These are phyloP conservation scores for Populus hybrid DNA, from an alignment of 441 rosid species.

Conservation along the genomic window DNA sequence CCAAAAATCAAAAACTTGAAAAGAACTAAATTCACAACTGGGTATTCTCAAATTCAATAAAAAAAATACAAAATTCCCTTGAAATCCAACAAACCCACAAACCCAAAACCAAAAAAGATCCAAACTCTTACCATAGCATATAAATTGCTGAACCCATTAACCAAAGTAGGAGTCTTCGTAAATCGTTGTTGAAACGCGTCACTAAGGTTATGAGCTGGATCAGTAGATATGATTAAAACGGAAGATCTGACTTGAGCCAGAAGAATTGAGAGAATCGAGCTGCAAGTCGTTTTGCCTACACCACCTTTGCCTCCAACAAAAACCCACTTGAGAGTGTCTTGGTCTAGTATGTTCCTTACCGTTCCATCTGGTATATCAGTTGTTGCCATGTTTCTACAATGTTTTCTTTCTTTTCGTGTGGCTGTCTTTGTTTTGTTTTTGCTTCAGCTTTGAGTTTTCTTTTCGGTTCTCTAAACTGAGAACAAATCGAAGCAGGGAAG, in stretches of 20 bases:
- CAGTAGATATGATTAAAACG: conserved; percentile 96
- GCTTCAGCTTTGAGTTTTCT: no score
- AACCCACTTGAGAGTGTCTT: conserved; percentile 89
- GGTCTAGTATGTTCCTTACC: conserved; percentile 67
- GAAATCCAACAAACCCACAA: neutral
- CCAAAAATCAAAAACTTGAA: conserved; percentile 6
- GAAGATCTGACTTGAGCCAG: conserved; percentile 78
- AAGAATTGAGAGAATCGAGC: conserved; percentile 80
- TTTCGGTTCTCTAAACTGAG: neutral
- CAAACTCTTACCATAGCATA: conserved; percentile 70
- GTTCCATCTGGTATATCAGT: conserved; percentile 59
- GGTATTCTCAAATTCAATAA: conserved; percentile 5
- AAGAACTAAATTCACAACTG: conserved; percentile 6
- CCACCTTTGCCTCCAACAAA: conserved; percentile 99
- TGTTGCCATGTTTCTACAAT: conserved; percentile 29
- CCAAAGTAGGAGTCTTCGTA: conserved; percentile 80
- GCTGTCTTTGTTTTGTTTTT: neutral
- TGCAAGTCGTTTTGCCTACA: conserved; percentile 96
- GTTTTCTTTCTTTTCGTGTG: neutral
- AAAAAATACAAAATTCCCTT: neutral
- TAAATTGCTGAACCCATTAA: conserved; percentile 86
- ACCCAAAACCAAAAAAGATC: neutral
- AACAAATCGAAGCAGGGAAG: neutral
- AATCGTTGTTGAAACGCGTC: conserved; percentile 98
- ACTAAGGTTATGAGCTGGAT: conserved; percentile 99